Percentiles rank a stretch among this genome's conserved stretches.
These are phyloP conservation scores for Butyriboletus loyo DNA, from an alignment of 768 basidiomycete genomes.

Conservation along the genomic window DNA sequence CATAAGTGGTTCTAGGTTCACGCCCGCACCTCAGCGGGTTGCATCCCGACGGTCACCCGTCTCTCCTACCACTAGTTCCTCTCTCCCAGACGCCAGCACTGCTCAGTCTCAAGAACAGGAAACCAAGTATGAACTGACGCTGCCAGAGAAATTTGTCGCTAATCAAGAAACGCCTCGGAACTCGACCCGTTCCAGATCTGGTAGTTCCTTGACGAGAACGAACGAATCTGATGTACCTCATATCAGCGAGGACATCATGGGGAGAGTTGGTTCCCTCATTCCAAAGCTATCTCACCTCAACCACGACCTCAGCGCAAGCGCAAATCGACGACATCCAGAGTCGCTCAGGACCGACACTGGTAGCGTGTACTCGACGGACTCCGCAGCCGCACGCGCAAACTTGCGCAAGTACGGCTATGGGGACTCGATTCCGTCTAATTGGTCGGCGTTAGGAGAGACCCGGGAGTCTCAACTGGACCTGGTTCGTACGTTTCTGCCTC, in stretches of 20 bases:
- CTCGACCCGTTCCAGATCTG: background rate
- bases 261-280: background rate
- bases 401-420: slow-evolving; percentile 24
- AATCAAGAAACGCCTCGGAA: background rate
- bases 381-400: slow-evolving; percentile 21
- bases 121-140: background rate
- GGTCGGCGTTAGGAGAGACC: slow-evolving; percentile 15
- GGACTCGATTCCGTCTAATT: slow-evolving; percentile 21
- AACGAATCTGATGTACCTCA: background rate
- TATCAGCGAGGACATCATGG: background rate
- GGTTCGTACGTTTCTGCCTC: background rate
- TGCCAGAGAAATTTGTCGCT: background rate
- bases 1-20: slow-evolving; percentile 17
- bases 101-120: background rate
- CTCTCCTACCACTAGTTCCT: background rate
- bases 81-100: background rate
- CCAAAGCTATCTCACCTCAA: slow-evolving; percentile 7
- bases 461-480: slow-evolving; percentile 19
- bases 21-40: slow-evolving; percentile 19
- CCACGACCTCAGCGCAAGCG: background rate
- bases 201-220: background rate
- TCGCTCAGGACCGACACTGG: slow-evolving; percentile 13
- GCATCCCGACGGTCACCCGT: slow-evolving; percentile 11
- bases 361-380: slow-evolving; percentile 27
- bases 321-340: background rate